Evolutionary conservation across 495 filamentous ascomycete genomes (phyloP).

Genomic region (Penicillium arizonense): DNA sequence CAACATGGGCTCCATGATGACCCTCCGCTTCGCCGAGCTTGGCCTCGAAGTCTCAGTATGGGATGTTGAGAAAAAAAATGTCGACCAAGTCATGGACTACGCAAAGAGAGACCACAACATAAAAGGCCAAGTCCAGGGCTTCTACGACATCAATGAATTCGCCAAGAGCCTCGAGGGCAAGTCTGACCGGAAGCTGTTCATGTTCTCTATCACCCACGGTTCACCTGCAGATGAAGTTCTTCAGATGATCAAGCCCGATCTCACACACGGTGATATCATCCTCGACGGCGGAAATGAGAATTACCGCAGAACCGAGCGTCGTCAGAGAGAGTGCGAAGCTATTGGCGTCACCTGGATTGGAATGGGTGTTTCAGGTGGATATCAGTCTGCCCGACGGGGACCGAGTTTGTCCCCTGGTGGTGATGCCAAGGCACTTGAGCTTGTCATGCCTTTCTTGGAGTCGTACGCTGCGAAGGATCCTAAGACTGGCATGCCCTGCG

Average conservation of each 20-base stretch:
- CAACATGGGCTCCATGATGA: slow-evolving; percentile 66
- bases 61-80: slow-evolving; percentile 51
- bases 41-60: slow-evolving; percentile 60
- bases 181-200: slow-evolving; percentile 47
- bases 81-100: slow-evolving; percentile 37
- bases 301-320: slow-evolving; percentile 62
- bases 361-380: slow-evolving; percentile 68
- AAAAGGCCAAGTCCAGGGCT: slow-evolving; percentile 35
- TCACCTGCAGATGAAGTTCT: slow-evolving; percentile 65
- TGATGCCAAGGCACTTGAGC: slow-evolving; percentile 52
- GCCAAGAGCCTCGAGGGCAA: slow-evolving; percentile 35
- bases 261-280: slow-evolving; percentile 65
- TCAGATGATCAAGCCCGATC: slow-evolving; percentile 50
- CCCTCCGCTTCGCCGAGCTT: slow-evolving; percentile 62
- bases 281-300: slow-evolving; percentile 73
- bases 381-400: slow-evolving; percentile 64
- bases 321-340: slow-evolving; percentile 54
- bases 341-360: slow-evolving; percentile 64
- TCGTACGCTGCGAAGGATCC: slow-evolving; percentile 60
- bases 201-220: slow-evolving; percentile 73
- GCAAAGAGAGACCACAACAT: slow-evolving; percentile 17
- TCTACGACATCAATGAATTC: slow-evolving; percentile 40
- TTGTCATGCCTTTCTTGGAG: slow-evolving; percentile 63
- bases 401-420: slow-evolving; percentile 68
- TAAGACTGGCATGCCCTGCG: slow-evolving; percentile 57